Base-by-base conservation (phyloP, 139 green algal genomes). In the Ettlia oleoabundans region DNA sequence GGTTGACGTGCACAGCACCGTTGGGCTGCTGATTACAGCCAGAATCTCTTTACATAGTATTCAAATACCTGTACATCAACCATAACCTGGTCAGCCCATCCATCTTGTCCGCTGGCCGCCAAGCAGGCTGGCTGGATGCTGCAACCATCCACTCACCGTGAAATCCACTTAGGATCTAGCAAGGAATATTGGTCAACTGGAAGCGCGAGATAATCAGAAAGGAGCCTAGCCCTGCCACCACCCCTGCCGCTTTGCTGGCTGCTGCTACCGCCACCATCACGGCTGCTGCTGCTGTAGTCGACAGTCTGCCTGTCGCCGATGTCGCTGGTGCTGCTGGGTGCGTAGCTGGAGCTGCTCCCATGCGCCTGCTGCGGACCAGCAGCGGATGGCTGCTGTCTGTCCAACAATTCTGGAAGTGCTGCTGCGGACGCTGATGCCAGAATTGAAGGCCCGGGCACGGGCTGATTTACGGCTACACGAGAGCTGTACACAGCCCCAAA, bases 161-260 rank as follows among this genome's bases (percentile, higher is more conserved):
- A 66, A 3, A 89, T 68, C 85, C 85, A 89, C 40, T 86, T 83
- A 0, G 85, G 85, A 53, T 89, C 85, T 28, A 89, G 68, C 64
- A 89, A 41, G 0, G 75, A 85, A 47, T 89, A 89, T 35, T 89
- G 22, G 32, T 78, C 73, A 0, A 82, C 40, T 15, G 85, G 85
- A 4, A 89, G 53, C 0, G 82, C 73, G n/a, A 89, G 53, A 76
- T 89, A 89, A 13, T 88, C 62, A 1, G 8, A 22, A 55, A 85
- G 28, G n/a, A n/a, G n/a, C n/a, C n/a, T n/a, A n/a, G n/a, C n/a
- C n/a, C n/a, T n/a, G n/a, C n/a, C n/a, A n/a, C n/a, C n/a, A n/a
- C n/a, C n/a, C n/a, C n/a, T n/a, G n/a, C n/a, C n/a, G n/a, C n/a
- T n/a, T n/a, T n/a, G n/a, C n/a, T n/a, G n/a, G n/a, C n/a, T n/a